Base-by-base conservation (phyloP, 257 asterid species). In the Thymus mandschuricus region DNA sequence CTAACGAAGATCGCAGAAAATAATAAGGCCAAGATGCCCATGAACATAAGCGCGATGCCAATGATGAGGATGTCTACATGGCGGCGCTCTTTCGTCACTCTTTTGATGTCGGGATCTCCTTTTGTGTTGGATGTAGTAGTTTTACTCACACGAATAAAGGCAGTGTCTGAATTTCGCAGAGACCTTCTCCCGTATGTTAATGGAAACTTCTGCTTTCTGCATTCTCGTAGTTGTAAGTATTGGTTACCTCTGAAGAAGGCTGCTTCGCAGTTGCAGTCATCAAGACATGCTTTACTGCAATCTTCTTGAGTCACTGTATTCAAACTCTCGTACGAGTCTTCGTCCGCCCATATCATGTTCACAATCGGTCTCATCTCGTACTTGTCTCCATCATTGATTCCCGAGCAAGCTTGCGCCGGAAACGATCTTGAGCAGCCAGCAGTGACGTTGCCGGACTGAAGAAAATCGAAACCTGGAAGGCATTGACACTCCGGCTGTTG, bases 121-220 rank as follows among this genome's bases (percentile, higher is more conserved):
- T 3, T 6, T 5, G 8, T 1, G 29, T 29, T 21, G 11, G 40
- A 40, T 27, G 1, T 2, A 1, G 12, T 61, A 0, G 75, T 2
- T 6, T 10, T 60, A 34, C 71, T 65, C 4, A 81, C 76, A 64
- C 81, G 81, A 34, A 83, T 41, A 5, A 84, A 71, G 66, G 76
- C 82, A 9, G 63, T 5, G 34, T 61, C 79, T 0, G 85, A 59
- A 10, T 74, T 69, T 8, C 1, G 0, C 27, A 8, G 0, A 0
- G 2, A 6, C 74, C 78, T 66, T 34, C 84, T 78, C 31, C 92
- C 90, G 12, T 49, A 86, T 41, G 73, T 74, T 43, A 88, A 41
- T 1, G 95, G 95, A 8, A 86, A 76, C 82, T 75, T 67, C 48
- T 88, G 87, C 81, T 79, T 88, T 30, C 33, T 44, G 67, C 95